A percentile compares a stretch with the other conserved stretches of the same genome.
Evolutionary conservation across 139 green algal species (phyloP).

Genomic region (Nannochloris sp.): DNA sequence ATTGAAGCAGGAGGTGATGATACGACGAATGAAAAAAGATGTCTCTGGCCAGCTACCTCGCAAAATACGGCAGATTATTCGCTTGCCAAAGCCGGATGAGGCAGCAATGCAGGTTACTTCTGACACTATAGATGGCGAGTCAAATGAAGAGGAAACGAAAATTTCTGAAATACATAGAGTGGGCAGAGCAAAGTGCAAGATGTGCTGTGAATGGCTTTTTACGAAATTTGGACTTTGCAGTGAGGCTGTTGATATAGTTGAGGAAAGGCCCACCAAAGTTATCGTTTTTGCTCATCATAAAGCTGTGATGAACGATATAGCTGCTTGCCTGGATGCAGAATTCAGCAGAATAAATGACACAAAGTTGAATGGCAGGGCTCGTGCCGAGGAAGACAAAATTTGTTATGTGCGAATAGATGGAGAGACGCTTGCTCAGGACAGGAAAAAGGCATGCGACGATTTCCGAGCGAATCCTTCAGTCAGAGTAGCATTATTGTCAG

Average conservation of each 20-base stretch:
- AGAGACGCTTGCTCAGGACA: conserved; percentile 46
- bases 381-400: neutral
- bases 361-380: neutral
- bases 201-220: conserved; percentile 65
- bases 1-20: conserved; percentile 74
- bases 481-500: conserved; percentile 74
- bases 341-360: conserved; percentile 2
- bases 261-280: conserved; percentile 52
- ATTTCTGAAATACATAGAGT: conserved; percentile 30
- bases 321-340: conserved; percentile 46
- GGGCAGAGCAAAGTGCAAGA: conserved; percentile 67
- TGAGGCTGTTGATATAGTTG: neutral
- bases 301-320: conserved; percentile 37
- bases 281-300: conserved; percentile 93
- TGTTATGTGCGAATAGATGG: conserved; percentile 77
- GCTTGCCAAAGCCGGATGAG: conserved; percentile 30
- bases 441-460: conserved; percentile 19
- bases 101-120: conserved; percentile 24
- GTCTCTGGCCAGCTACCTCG: conserved; percentile 77
- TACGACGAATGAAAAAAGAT: conserved; percentile 86
- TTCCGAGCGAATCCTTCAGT: conserved; percentile 56
- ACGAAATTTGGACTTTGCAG: conserved; percentile 31
- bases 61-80: conserved; percentile 75
- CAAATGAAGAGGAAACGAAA: conserved; percentile 3
- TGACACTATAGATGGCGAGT: conserved; percentile 10